Base-by-base conservation (phyloP, 1,284 basidiomycete species). In the Earliella scabrosa region DNA sequence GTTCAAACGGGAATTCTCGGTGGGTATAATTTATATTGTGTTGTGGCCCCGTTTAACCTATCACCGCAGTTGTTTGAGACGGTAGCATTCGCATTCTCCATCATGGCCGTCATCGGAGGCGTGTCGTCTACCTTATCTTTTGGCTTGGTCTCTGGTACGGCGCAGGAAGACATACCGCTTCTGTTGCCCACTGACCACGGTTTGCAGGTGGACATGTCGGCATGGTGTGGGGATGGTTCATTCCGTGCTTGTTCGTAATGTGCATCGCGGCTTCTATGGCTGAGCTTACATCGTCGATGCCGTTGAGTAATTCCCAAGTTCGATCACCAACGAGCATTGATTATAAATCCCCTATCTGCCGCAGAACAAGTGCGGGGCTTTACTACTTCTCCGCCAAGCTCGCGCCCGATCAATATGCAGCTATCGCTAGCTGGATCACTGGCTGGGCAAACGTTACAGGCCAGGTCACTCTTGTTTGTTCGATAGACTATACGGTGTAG, bases 321-420 rank as follows among this genome's bases (percentile, higher is more conserved):
- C n/a, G 11, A 9, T 7, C 23, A 2, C 24, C 26, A 18, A 11
- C 29, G 29, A 16, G 2, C 20, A 18, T 20, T 39, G 7, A 39
- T 20, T 16, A 34, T 16, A 34, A 16, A 34, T 20, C 6, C 10
- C 9, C 21, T 6, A 2, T 20, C 7, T n/a, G 18, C 11, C 18
- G n/a, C 36, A 69, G 69, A 1, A 71, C 69, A 29, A 70, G 69
- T 58, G 87, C 87, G 8, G 88, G 87, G 1, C 71, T 90, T 16
- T 90, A 90, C 65, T 90, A 89, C 66, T 89, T 88, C 70, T 85
- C 88, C 4, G 85, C 87, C 1, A 88, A 86, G 64, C 68, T 90
- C 27, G 87, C 88, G 3, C 85, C 86, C 3, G 75, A 76, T 16
- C 74, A 75, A 61, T 82, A 83, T 56, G 75, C 84, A 5, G 77